Evolutionary conservation across 805 yeast genomes (phyloP), one percentile per base, ranked within the genome.

Genomic region (Kodamaea leandrae): DNA sequence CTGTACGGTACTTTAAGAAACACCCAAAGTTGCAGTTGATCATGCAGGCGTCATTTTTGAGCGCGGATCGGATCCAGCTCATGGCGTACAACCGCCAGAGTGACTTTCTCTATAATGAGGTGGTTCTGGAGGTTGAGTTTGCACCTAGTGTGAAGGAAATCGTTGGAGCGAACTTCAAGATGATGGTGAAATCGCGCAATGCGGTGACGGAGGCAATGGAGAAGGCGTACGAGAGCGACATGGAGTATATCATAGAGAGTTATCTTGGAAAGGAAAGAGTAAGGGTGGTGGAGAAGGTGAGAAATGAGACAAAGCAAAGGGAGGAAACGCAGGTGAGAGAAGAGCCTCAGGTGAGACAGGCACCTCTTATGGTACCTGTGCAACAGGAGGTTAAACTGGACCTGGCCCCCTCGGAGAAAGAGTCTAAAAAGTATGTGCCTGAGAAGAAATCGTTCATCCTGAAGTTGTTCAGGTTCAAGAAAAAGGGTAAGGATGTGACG

Each of bases 21-120:
- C 44, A 48, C 21, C 52, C 48, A 28, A 54, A 63, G 12, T 55
- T 80, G 14, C 68, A 64, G 42, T 67, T 76, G 3, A 78, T 78
- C 0, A 53, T 82, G n/a, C 68, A 72, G 29, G 76, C 78, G 0
- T 19, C 47, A 15, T 34, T 48, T 48, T 28, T 47, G 27, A 21
- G 37, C 40, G 36, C 43, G 37, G 21, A 42, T 39, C 23, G 27
- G 5, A 30, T 60, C 26, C 50, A 49, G 19, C 35, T 59, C 5
- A 37, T 42, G n/a, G 57, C 51, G 2, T 40, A 41, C 35, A 50
- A 48, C 34, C 49, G 60, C 41, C 29, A 30, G 13, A 44, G 47
- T 8, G 36, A 44, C 36, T 39, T 53, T 14, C 48, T 48, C 12
- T 32, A 56, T 6, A 53, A 56, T 28, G 63, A 58, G 18, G 49